These are phyloP conservation scores for Clarireedia sp. DNA, from an alignment of 2,329 filamentous ascomycete genomes.

Conservation along the genomic window DNA sequence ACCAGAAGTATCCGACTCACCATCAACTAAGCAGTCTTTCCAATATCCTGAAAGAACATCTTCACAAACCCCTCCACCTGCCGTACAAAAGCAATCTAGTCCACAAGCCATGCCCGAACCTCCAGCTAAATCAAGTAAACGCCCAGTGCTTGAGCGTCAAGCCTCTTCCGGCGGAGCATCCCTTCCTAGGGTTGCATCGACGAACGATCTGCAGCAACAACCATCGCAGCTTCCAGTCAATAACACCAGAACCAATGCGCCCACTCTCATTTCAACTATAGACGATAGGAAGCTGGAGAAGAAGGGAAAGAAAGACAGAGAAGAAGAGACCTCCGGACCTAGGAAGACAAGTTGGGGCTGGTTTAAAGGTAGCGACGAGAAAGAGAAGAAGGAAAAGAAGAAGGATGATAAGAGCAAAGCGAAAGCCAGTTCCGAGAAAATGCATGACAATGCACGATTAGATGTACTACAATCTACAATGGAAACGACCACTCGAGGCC, in stretches of 20 bases:
- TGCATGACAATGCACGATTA: slow-evolving; percentile 71
- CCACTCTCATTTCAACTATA: slow-evolving; percentile 74
- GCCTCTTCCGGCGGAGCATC: background rate
- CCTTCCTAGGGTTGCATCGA: slow-evolving; percentile 13
- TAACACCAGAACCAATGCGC: slow-evolving; percentile 62
- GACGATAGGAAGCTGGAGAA: slow-evolving; percentile 71
- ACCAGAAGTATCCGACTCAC: slow-evolving; percentile 15
- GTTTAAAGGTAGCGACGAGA: slow-evolving; percentile 70
- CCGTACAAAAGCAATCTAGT: slow-evolving; percentile 34
- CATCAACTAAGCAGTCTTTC: slow-evolving; percentile 10
- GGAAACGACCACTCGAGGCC: slow-evolving; percentile 58
- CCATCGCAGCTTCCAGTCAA: slow-evolving; percentile 65
- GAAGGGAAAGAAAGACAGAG: slow-evolving; percentile 59
- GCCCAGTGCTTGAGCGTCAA: slow-evolving; percentile 32
- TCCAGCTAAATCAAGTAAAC: slow-evolving; percentile 39
- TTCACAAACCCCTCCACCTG: slow-evolving; percentile 7
- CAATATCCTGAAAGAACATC: slow-evolving; percentile 10
- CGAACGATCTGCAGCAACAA: slow-evolving; percentile 54
- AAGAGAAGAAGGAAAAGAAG: slow-evolving; percentile 61
- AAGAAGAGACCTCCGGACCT: slow-evolving; percentile 48
- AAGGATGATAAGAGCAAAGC: slow-evolving; percentile 55
- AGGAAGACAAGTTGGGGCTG: slow-evolving; percentile 82
- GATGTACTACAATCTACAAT: slow-evolving; percentile 85
- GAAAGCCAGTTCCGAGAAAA: slow-evolving; percentile 47
- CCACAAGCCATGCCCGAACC: slow-evolving; percentile 35